phyloP scores from a whole-genome alignment of 2,329 filamentous ascomycete species.

The Arthrobotrys musiformis region DNA sequence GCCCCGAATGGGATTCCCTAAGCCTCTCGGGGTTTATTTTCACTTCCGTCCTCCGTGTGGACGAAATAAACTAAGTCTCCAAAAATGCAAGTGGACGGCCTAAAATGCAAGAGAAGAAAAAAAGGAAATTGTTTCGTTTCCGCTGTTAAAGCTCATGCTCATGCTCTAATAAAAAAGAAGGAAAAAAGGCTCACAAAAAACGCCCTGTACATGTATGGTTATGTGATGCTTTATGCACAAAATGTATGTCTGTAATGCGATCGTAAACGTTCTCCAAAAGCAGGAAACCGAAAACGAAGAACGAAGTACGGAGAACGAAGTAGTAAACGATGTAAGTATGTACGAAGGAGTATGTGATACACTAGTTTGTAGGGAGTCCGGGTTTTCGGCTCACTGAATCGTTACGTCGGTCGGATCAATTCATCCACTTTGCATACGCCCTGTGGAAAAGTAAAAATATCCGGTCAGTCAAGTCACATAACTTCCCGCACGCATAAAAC shows the following conservation, averaged over 20 bases:
- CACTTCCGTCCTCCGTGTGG: too few relatives aligned
- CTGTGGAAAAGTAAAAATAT: not conserved
- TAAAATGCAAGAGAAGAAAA: too few relatives aligned
- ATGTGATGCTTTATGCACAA: conserved; percentile 8
- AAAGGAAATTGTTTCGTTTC: conserved; percentile 1
- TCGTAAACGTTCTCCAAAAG: not conserved
- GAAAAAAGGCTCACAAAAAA: conserved; percentile 35
- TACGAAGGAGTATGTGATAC: too few relatives aligned
- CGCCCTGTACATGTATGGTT: conserved; percentile 12
- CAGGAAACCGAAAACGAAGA: not conserved
- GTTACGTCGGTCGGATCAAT: conserved; percentile 21
- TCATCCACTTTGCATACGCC: conserved; percentile 54
- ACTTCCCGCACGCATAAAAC: not conserved
- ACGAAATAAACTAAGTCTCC: too few relatives aligned
- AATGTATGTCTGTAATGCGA: not conserved
- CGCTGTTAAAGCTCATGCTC: conserved; percentile 5
- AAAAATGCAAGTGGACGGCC: too few relatives aligned
- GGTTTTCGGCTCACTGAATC: conserved; percentile 12
- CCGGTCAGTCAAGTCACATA: not conserved
- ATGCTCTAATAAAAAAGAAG: too few relatives aligned
- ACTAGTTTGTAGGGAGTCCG: too few relatives aligned
- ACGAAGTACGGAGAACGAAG: not conserved
- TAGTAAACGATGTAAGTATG: not conserved
- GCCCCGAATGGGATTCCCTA: too few relatives aligned
- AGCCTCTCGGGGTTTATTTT: too few relatives aligned